These are phyloP conservation scores for Penicillium canescens DNA, from an alignment of 495 filamentous ascomycete genomes.

Conservation along the genomic window DNA sequence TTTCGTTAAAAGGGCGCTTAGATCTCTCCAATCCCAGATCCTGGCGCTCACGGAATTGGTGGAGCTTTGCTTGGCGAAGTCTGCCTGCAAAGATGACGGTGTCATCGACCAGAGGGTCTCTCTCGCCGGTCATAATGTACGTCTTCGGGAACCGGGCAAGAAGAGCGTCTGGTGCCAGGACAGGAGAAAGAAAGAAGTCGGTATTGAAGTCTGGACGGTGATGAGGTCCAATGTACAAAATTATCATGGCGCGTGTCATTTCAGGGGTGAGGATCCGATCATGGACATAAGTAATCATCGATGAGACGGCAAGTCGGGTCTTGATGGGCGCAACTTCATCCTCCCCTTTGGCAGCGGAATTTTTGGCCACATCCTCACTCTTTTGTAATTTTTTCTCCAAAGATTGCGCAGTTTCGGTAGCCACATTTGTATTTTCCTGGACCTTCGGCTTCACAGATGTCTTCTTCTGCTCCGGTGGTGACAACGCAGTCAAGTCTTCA, in stretches of 20 bases:
- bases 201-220: slow-evolving; percentile 89
- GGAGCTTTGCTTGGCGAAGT: slow-evolving; percentile 77
- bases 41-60: slow-evolving; percentile 59
- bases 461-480: slow-evolving; percentile 10
- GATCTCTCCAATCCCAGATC: slow-evolving; percentile 60
- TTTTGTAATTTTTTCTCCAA: slow-evolving; percentile 26
- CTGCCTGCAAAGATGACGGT: slow-evolving; percentile 94
- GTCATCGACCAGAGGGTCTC: slow-evolving; percentile 94
- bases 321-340: slow-evolving; percentile 67
- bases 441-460: slow-evolving; percentile 33
- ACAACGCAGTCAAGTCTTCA: slow-evolving; percentile 33
- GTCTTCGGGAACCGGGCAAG: slow-evolving; percentile 85
- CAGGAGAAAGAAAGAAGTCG: slow-evolving; percentile 86
- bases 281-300: slow-evolving; percentile 97
- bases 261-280: slow-evolving; percentile 94
- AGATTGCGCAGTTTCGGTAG: slow-evolving; percentile 27
- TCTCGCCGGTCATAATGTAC: slow-evolving; percentile 90
- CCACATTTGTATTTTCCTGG: slow-evolving; percentile 29
- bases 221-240: slow-evolving; percentile 93
- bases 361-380: slow-evolving; percentile 23
- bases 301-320: slow-evolving; percentile 86
- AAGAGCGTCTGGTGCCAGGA: slow-evolving; percentile 82
- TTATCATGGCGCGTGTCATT: slow-evolving; percentile 99
- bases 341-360: slow-evolving; percentile 42
- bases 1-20: slow-evolving; percentile 65